Base-by-base conservation (phyloP, 2,329 filamentous ascomycete genomes). In the Xylariomycetidae sp. region DNA sequence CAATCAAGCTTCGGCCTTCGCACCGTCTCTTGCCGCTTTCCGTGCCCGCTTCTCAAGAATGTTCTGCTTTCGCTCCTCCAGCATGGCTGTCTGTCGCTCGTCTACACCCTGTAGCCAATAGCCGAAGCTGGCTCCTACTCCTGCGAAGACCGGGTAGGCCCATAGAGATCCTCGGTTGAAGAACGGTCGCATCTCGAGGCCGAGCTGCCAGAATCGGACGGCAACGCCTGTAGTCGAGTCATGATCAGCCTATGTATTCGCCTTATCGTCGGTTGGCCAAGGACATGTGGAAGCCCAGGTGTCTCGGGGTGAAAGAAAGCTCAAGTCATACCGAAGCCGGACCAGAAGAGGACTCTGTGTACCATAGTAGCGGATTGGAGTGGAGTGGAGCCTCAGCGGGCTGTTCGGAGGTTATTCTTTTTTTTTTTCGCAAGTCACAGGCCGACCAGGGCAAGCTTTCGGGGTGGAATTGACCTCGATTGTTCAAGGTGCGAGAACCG, bases 91-190 rank as follows among this genome's bases (percentile, higher is more conserved):
- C 65, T 96, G 90, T 58, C 79, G 74, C 54, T 85, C 70, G 62
- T 95, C 87, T 36, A 96, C 85, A 43, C 86, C 85, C 68, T 89
- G 81, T 50, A 98, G 70, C 88, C 90, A 98, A 73, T 95, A 95
- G 50, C 92, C 92, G 66, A 96, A 95, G 65, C 83, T 86, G 50
- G 82, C 89, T 51, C 89, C 89, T 44, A 87, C 77, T 49, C 76
- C 76, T 38, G 81, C 89, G 65, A 92, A 98, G 50, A 90, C 66
- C 35, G 92, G 92, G 69, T 95, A 98, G 32, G 79, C 87, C 84
- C 87, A 93, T 54, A 95, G 77, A 35, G 83, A 84, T 58, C 82
- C 73, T 56, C 74, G 78, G 66, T 83, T 81, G 74, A 96, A 86
- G 63, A 95, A 82, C 32, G 90, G 92, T 43, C 89, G 87, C 88